Base-by-base conservation (phyloP, 106 monocot species). In the Ottelia alismoides region DNA sequence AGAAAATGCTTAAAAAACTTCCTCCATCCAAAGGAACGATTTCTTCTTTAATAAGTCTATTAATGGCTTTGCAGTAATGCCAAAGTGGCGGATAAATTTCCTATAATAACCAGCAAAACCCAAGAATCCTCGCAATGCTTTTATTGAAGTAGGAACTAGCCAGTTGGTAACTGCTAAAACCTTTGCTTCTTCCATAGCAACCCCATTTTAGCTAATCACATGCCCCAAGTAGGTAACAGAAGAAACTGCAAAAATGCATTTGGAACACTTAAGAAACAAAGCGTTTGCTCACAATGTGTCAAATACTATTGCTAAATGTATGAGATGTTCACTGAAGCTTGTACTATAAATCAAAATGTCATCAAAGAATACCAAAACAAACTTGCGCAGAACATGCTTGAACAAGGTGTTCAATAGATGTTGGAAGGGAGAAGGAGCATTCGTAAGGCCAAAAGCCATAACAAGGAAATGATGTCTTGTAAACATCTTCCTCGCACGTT, bases 401-500 rank as follows among this genome's bases (percentile, higher is more conserved):
- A 65, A 56, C 0, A 65, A 0, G 0, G 25, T 11, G 29, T 65
- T 56, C 55, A 65, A 55, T 0, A 52, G 28, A 28, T 24, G 27
- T 55, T 56, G 65, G 22, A 65, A 65, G 1, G 65, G 25, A 0
- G 55, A 26, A 2, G 55, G 53, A 2, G 46, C 44, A 23, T 55
- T 65, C 2, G 55, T 55, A 5, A 65, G 20, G 16, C 55, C 46
- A 25, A n/a, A 65, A 65, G 65, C 45, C 65, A 55, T 65, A 10
- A 45, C 45, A 2, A 53, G n/a, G 28, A 45, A 53, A 0, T 55
- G 55, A 28, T 0, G 47, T 65, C 25, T 31, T 32, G 2, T 35
- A 16, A 26, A 65, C 55, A 9, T 53, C 31, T 2, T 27, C 44
- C 0, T 21, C 11, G 5, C 16, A 12, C 16, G 55, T n/a, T 12